Base-by-base conservation (phyloP, 2,329 filamentous ascomycete genomes). In the Lomentospora prolificans region DNA sequence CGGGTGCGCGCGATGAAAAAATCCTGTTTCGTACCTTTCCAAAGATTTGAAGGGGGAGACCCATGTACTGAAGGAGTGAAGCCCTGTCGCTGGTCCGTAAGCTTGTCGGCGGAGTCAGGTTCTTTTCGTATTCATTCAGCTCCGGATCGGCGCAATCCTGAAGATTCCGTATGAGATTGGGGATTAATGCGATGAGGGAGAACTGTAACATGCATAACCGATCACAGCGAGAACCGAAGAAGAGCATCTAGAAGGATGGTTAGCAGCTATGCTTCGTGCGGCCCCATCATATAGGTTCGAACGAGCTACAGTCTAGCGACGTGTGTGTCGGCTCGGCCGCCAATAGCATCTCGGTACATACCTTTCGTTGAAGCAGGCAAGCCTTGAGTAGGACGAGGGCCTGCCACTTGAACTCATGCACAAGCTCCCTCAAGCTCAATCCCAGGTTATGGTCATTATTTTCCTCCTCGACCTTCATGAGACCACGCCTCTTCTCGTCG, bases 211-310 rank as follows among this genome's bases (percentile, higher is more conserved):
- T 95, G 79, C 94, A 99, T 62, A 99, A 75, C 61, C 88, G 82
- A 70, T 99, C 94, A 70, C 94, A 97, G 63, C 90, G 85, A n/a
- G 92, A 90, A 59, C 94, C 91, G 65, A 97, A 99, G 74, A 99
- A 97, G 55, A 99, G 84, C 87, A 97, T 97, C 91, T 96, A 53
- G n/a, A n/a, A n/a, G n/a, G n/a, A n/a, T n/a, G n/a, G n/a, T n/a
- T n/a, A n/a, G n/a, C n/a, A n/a, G n/a, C n/a, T n/a, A n/a, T n/a
- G n/a, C n/a, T n/a, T n/a, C n/a, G n/a, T n/a, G n/a, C n/a, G n/a
- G n/a, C n/a, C n/a, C n/a, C n/a, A n/a, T n/a, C n/a, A n/a, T n/a
- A n/a, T n/a, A n/a, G n/a, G n/a, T n/a, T n/a, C n/a, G n/a, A n/a
- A n/a, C n/a, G n/a, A n/a, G n/a, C n/a, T n/a, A n/a, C n/a, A n/a